phyloP scores from a whole-genome alignment of 345 rosid genomes.

The Lepidium aucheri region DNA sequence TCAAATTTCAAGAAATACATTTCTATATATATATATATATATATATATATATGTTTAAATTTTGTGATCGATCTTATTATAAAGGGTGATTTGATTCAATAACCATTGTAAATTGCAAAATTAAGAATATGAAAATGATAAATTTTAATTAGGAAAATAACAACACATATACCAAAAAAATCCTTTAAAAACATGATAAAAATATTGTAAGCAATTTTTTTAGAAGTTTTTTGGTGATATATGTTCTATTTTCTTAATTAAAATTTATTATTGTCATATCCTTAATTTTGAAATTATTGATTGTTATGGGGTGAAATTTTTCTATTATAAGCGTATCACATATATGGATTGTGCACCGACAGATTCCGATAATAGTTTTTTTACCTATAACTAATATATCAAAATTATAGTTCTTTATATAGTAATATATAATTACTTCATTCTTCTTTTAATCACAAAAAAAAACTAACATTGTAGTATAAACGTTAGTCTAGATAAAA shows the following conservation, averaged over 20 bases:
- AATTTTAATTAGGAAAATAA: too few relatives aligned
- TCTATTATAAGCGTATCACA: background rate
- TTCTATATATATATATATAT: background rate
- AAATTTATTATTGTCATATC: too few relatives aligned
- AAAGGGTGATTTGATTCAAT: too few relatives aligned
- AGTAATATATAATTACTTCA: background rate
- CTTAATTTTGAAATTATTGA: too few relatives aligned
- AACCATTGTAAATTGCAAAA: too few relatives aligned
- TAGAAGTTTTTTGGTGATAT: too few relatives aligned
- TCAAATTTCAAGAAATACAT: background rate
- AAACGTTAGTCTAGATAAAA: background rate
- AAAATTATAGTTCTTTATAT: background rate
- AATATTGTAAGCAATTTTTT: too few relatives aligned
- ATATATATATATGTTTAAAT: background rate
- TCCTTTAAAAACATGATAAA: too few relatives aligned
- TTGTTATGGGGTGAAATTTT: too few relatives aligned
- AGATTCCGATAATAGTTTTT: background rate
- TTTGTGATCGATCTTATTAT: background rate
- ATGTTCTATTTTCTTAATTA: too few relatives aligned
- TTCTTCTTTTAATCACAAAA: background rate
- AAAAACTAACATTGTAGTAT: background rate
- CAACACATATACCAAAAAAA: too few relatives aligned
- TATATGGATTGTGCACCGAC: background rate
- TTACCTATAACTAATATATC: background rate
- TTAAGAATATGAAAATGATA: too few relatives aligned